Evolutionary conservation across 495 filamentous ascomycete species (phyloP).

Genomic region (Tuber microsphaerosporum): DNA sequence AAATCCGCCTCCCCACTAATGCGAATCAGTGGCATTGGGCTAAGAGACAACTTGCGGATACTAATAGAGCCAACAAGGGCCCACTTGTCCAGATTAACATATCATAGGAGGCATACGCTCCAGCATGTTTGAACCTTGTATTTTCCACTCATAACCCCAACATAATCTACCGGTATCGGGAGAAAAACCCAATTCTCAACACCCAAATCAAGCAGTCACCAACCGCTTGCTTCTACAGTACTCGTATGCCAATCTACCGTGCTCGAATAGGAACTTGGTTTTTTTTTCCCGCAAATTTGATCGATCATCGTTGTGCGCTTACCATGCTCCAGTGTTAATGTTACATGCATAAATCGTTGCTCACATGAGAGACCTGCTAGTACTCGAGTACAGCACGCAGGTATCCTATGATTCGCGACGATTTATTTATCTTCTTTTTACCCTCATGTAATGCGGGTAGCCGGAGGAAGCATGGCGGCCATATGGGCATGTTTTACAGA

Average conservation of each 20-base stretch:
- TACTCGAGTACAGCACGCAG: neutral
- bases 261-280: neutral
- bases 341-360: slow-evolving; percentile 14
- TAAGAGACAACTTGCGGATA: neutral
- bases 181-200: neutral
- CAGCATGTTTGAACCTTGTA: neutral
- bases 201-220: neutral
- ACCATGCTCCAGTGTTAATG: neutral
- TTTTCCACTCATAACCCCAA: neutral
- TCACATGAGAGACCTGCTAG: slow-evolving; percentile 4
- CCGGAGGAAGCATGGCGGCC: neutral
- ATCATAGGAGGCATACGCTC: neutral
- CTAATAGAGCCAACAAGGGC: neutral
- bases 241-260: neutral
- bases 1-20: neutral
- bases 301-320: neutral
- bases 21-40: neutral
- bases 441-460: slow-evolving; percentile 5
- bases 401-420: neutral
- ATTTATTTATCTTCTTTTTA: neutral
- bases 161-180: neutral
- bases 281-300: neutral
- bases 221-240: neutral
- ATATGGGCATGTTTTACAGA: neutral
- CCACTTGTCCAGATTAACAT: neutral